Evolutionary conservation across 306 rosid genomes (phyloP).

Genomic region (Cucumis melo): DNA sequence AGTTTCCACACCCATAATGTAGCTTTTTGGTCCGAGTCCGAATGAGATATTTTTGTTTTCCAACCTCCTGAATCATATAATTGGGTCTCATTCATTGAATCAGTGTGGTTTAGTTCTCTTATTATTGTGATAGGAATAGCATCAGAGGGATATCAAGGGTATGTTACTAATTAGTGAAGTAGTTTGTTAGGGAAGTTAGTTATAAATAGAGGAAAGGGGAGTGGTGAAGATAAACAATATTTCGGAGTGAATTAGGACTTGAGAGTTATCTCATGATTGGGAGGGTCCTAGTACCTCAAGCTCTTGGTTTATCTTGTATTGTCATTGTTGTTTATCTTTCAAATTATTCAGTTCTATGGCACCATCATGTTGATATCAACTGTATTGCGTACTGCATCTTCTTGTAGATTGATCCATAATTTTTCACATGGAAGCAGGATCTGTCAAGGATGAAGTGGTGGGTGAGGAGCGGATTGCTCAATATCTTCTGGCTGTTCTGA

Average conservation of each 20-base stretch:
- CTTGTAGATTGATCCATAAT: neutral
- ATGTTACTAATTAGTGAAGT: no score
- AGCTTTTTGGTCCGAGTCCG: neutral
- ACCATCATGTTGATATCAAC: neutral
- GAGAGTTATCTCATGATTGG: no score
- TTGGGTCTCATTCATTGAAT: neutral
- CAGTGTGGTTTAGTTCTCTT: neutral
- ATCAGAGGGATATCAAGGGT: no score
- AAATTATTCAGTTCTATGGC: neutral
- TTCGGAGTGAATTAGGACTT: no score
- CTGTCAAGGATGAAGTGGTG: conserved; percentile 81
- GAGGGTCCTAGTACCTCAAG: no score
- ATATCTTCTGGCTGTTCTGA: conserved; percentile 64
- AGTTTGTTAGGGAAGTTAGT: no score
- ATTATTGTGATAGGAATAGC: no score
- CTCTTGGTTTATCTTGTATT: no score
- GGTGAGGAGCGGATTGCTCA: conserved; percentile 91
- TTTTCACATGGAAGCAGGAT: conserved; percentile 36
- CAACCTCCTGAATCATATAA: neutral
- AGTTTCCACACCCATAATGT: neutral
- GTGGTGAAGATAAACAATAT: no score
- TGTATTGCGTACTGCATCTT: neutral
- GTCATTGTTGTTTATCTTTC: no score
- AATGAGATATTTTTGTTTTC: neutral
- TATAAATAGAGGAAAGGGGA: no score